Percentiles rank a stretch among this genome's conserved stretches.
Evolutionary conservation across 164 flowering plant species (phyloP).

Genomic region (Liquidambar formosana): DNA sequence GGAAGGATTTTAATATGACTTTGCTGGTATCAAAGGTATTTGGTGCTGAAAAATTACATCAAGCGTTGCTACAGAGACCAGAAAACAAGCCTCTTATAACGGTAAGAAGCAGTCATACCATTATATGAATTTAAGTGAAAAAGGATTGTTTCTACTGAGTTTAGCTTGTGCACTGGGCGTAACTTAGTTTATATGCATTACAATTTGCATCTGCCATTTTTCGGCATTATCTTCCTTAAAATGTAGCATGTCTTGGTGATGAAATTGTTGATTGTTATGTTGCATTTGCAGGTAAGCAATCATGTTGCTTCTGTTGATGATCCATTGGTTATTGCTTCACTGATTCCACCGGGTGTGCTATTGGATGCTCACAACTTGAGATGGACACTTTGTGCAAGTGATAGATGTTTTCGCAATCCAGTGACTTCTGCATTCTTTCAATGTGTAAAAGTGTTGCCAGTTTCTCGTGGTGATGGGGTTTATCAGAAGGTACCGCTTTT

Average conservation of each 20-base stretch:
- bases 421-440: slow-evolving; percentile 82
- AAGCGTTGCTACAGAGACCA: slow-evolving; percentile 63
- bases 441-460: slow-evolving; percentile 87
- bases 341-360: slow-evolving; percentile 75
- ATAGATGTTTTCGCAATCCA: slow-evolving; percentile 85
- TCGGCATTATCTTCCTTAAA: no score
- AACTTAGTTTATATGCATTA: no score
- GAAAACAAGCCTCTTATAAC: slow-evolving; percentile 74
- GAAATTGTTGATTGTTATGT: not conserved
- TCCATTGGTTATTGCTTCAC: slow-evolving; percentile 84
- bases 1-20: not conserved
- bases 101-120: slow-evolving; percentile 31
- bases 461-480: slow-evolving; percentile 93
- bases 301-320: slow-evolving; percentile 97
- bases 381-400: slow-evolving; percentile 97
- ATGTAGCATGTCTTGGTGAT: not conserved
- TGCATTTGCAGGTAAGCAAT: slow-evolving; percentile 79
- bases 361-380: slow-evolving; percentile 74
- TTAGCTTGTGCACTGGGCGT: no score
- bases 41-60: slow-evolving; percentile 84
- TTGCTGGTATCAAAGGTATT: slow-evolving; percentile 50
- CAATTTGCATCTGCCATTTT: no score
- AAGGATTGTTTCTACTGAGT: no score
- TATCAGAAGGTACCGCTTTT: slow-evolving; percentile 93
- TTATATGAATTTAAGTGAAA: not conserved